Conservation (phyloP, 2,329 filamentous ascomycete species). For the Aspergillus neoniger region DNA sequence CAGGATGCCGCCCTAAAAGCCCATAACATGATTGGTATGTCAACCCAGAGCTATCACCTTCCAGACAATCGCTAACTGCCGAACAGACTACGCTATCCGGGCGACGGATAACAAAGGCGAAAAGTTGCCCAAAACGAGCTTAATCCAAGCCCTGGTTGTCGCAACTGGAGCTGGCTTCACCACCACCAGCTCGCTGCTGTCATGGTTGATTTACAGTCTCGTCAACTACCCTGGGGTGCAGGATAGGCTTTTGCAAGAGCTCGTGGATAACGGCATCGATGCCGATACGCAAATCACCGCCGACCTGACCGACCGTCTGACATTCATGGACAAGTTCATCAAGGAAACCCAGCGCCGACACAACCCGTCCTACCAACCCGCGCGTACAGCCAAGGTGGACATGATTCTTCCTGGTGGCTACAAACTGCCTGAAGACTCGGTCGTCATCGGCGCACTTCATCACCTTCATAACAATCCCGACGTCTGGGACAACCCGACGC, state of each 20-base stretch:
- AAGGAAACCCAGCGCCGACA: slow-evolving; percentile 63
- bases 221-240: slow-evolving; percentile 58
- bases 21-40: slow-evolving; percentile 43
- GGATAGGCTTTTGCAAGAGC: slow-evolving; percentile 59
- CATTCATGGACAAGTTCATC: slow-evolving; percentile 48
- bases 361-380: slow-evolving; percentile 64
- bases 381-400: slow-evolving; percentile 58
- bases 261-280: slow-evolving; percentile 53
- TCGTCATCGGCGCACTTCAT: slow-evolving; percentile 56
- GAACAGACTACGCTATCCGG: slow-evolving; percentile 54
- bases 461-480: slow-evolving; percentile 54
- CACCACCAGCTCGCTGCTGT: slow-evolving; percentile 60
- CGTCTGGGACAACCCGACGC: slow-evolving; percentile 60
- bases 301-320: slow-evolving; percentile 52
- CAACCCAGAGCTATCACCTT: not conserved
- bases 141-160: slow-evolving; percentile 52
- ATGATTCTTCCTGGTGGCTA: slow-evolving; percentile 62
- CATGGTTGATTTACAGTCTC: slow-evolving; percentile 60
- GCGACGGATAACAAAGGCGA: slow-evolving; percentile 58
- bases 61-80: not conserved
- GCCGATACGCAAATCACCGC: slow-evolving; percentile 50
- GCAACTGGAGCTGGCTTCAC: slow-evolving; percentile 62
- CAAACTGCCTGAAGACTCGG: slow-evolving; percentile 53
- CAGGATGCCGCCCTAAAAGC: slow-evolving; percentile 49
- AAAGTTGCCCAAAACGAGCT: slow-evolving; percentile 50